Conservation (phyloP, 768 basidiomycete species). For the Tylopilus sp. region DNA sequence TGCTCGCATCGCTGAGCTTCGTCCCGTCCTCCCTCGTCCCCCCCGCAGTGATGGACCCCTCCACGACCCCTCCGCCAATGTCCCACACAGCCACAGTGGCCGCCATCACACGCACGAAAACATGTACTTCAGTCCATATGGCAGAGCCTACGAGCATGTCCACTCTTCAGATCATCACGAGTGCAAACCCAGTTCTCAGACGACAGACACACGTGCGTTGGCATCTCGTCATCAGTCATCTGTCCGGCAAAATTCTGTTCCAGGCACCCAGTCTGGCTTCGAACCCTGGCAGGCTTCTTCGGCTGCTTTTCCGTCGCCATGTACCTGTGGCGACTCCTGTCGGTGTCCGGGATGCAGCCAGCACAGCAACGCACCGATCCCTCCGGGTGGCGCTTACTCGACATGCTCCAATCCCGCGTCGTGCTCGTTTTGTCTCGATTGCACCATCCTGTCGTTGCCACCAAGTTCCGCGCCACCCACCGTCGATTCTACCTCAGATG, state of each 20-base stretch:
- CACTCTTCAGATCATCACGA: conserved; percentile 37
- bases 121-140: conserved; percentile 62
- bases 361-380: conserved; percentile 43
- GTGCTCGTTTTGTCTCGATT: conserved; percentile 57
- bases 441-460: conserved; percentile 53
- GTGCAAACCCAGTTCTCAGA: conserved; percentile 12
- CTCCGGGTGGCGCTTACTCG: conserved; percentile 36
- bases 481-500: conserved; percentile 40
- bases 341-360: conserved; percentile 62
- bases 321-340: conserved; percentile 63
- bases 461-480: conserved; percentile 41
- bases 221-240: conserved; percentile 19
- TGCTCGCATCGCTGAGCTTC: conserved; percentile 60
- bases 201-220: conserved; percentile 20
- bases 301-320: conserved; percentile 43
- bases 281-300: conserved; percentile 25
- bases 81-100: conserved; percentile 38
- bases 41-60: conserved; percentile 36
- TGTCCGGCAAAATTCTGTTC: conserved; percentile 26
- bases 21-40: conserved; percentile 70
- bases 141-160: conserved; percentile 57
- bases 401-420: conserved; percentile 36
- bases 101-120: conserved; percentile 52
- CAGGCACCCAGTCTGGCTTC: conserved; percentile 23
- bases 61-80: conserved; percentile 47